Evolutionary conservation across 2,329 filamentous ascomycete species (phyloP), one percentile per base, ranked within the genome.

Genomic region (Nothophaeocryptopus gaeumannii): DNA sequence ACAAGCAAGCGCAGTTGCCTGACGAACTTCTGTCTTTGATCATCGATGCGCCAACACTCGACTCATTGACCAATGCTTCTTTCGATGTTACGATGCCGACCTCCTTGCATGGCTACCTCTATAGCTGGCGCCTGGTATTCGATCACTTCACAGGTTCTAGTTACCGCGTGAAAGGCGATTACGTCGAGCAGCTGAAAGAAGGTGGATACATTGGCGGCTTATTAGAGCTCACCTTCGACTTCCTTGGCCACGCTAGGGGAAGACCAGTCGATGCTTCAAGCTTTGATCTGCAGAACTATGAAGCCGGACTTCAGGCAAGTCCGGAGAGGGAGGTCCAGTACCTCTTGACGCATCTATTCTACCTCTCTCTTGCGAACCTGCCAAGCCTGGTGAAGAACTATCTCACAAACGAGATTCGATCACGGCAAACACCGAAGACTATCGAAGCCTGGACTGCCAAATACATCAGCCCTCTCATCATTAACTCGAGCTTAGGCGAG

Each of bases 91-190:
- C 66, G 31, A 86, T 91, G 60, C 89, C 89, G 9, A 73, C 82
- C 0, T 65, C 80, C 0, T 75, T 96, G 40, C 82, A 89, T 45
- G 83, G 85, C 8, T 99, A 96, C 63, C 77, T 99, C 2, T 75
- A 96, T 26, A 87, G 89, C 9, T 99, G 93, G 93, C 82, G 88
- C 56, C 76, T 97, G 1, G 78, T 96, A 0, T 97, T 95, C 64
- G 89, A 95, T 60, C 85, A 92, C 38, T 95, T 92, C 64, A 54
- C 53, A 11, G 62, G 62, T 26, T 64, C 67, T 5, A 70, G 91
- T 0, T 85, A 88, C 67, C 89, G 89, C 61, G 83, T 97, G 12
- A 87, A 89, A 59, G 82, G 81, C 51, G 84, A 91, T 62, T 97
- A 96, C 63, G 80, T 83, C 0, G 81, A 89, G 16, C 82, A 87